A percentile compares a stretch with the other conserved stretches of the same genome.
These are phyloP conservation scores for Lentinula aciculospora DNA, from an alignment of 768 basidiomycete species.

Conservation along the genomic window DNA sequence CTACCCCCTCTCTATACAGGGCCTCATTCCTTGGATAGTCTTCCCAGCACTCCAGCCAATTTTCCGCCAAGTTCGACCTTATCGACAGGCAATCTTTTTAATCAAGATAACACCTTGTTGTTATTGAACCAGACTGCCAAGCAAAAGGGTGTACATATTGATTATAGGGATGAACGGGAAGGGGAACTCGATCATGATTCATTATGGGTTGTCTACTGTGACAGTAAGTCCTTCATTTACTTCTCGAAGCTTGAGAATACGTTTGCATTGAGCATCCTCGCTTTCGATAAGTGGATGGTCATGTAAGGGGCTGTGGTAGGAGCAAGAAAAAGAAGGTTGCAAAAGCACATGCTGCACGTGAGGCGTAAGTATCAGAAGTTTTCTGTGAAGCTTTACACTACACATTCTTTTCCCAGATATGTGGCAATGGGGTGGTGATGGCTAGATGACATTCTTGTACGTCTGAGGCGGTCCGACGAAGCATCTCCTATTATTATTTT, in stretches of 20 bases:
- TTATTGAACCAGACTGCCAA: not conserved
- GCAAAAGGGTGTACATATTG: not conserved
- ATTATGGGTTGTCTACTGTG: not conserved
- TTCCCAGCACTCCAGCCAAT: not conserved
- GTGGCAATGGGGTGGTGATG: not conserved
- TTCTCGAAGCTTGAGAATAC: too few relatives aligned
- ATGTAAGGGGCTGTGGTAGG: not conserved
- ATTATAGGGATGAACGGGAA: not conserved
- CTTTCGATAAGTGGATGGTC: not conserved
- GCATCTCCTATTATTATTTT: too few relatives aligned
- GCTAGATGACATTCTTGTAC: too few relatives aligned
- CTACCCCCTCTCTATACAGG: not conserved
- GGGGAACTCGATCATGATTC: not conserved
- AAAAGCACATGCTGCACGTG: not conserved
- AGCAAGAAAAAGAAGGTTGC: not conserved
- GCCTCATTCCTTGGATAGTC: not conserved
- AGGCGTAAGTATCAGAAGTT: not conserved
- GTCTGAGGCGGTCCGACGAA: too few relatives aligned
- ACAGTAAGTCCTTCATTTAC: not conserved
- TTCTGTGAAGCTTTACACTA: not conserved
- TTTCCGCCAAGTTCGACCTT: not conserved
- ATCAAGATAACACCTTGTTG: not conserved
- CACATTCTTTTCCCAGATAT: not conserved
- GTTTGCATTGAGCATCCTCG: not conserved
- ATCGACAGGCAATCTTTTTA: not conserved